A percentile compares a stretch with the other conserved stretches of the same genome.
These are phyloP conservation scores for Rhizophagus sp. DNA, from an alignment of 192 early-diverging fungal species.

Conservation along the genomic window DNA sequence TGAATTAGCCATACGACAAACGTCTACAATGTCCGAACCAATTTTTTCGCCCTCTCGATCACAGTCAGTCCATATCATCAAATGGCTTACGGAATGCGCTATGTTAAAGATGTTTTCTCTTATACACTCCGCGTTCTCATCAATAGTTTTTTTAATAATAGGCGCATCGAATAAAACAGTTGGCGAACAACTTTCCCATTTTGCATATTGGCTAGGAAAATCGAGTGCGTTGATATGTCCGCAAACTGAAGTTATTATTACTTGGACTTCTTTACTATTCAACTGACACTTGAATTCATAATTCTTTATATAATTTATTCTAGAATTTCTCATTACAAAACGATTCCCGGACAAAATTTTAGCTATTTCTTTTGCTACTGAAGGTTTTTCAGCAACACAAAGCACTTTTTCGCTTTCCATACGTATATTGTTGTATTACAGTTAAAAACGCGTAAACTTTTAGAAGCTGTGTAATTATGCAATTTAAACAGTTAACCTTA, in stretches of 20 bases:
- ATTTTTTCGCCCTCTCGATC: slow-evolving; percentile 97
- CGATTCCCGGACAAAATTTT: slow-evolving; percentile 61
- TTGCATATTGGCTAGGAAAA: slow-evolving; percentile 61
- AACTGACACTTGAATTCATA: slow-evolving; percentile 73
- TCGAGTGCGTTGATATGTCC: slow-evolving; percentile 77
- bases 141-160: slow-evolving; percentile 48
- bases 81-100: slow-evolving; percentile 56
- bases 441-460: background rate
- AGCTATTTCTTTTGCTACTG: slow-evolving; percentile 81
- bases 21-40: slow-evolving; percentile 75
- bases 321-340: slow-evolving; percentile 17
- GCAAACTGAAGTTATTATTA: slow-evolving; percentile 81
- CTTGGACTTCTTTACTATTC: slow-evolving; percentile 51
- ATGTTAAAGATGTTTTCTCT: slow-evolving; percentile 67
- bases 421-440: background rate
- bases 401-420: slow-evolving; percentile 54
- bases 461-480: too few relatives aligned
- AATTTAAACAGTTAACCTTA: too few relatives aligned
- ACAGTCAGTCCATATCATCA: slow-evolving; percentile 99
- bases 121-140: slow-evolving; percentile 52
- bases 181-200: slow-evolving; percentile 66
- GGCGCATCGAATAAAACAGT: slow-evolving; percentile 67
- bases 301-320: slow-evolving; percentile 74
- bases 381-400: slow-evolving; percentile 97
- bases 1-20: slow-evolving; percentile 66